Conservation (phyloP, 148 eudicot genomes). For the Chenopodium suecicum region DNA sequence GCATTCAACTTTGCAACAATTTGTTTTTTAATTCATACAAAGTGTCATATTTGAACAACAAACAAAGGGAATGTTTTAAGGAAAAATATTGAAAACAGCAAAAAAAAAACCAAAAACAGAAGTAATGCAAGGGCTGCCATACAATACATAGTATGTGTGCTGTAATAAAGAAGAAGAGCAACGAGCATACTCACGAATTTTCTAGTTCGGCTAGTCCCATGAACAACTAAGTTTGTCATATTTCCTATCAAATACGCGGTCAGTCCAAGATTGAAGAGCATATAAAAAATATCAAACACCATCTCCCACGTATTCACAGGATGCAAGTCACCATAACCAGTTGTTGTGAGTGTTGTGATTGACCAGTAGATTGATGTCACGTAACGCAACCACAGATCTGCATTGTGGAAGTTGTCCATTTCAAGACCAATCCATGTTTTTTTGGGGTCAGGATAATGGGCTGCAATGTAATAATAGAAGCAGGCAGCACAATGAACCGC, state of each 20-base stretch:
- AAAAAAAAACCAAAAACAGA: not conserved
- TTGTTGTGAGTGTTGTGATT: slow-evolving; percentile 70
- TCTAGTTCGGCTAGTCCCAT: slow-evolving; percentile 66
- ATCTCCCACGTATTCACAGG: slow-evolving; percentile 64
- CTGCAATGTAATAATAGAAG: slow-evolving; percentile 57
- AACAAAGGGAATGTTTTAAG: no score
- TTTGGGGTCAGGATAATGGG: slow-evolving; percentile 37
- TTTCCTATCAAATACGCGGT: slow-evolving; percentile 81
- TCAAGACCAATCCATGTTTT: slow-evolving; percentile 57
- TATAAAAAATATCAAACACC: slow-evolving; percentile 63
- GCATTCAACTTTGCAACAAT: not conserved
- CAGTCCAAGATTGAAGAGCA: slow-evolving; percentile 84
- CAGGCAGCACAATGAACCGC: slow-evolving; percentile 75
- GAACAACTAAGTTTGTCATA: slow-evolving; percentile 94
- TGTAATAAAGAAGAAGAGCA: not conserved
- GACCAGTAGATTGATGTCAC: slow-evolving; percentile 79
- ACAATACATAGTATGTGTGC: not conserved
- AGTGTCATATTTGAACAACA: not conserved
- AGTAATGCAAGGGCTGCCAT: no score
- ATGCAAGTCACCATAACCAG: slow-evolving; percentile 90
- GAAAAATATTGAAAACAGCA: not conserved
- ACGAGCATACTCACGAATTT: slow-evolving; percentile 61
- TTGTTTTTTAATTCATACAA: no score
- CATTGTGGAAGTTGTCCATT: slow-evolving; percentile 32
- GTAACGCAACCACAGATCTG: slow-evolving; percentile 45